phyloP scores from a whole-genome alignment of 1,284 basidiomycete species.

The Filobasidium uniguttulatum region DNA sequence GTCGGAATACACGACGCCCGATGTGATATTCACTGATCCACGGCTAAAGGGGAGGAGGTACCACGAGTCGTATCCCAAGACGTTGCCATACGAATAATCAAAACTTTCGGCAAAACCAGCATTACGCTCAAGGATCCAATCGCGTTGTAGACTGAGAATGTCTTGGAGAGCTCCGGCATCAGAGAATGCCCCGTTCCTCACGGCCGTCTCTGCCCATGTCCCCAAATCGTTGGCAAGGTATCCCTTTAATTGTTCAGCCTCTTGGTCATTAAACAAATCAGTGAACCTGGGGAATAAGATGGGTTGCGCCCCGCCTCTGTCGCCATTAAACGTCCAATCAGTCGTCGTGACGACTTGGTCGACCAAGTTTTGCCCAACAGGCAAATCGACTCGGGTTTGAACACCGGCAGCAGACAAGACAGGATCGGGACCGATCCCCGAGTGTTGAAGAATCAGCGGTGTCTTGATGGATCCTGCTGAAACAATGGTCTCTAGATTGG shows the following conservation, averaged over 20 bases:
- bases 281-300: constrained; percentile 25
- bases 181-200: constrained; percentile 22
- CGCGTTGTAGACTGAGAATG: constrained; percentile 28
- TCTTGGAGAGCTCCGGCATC: constrained; percentile 22
- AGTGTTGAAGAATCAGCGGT: constrained; percentile 37
- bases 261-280: constrained; percentile 20
- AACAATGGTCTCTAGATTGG: constrained; percentile 36
- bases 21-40: constrained; percentile 27
- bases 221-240: constrained; percentile 24
- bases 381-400: constrained; percentile 24
- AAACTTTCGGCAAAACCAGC: constrained; percentile 28
- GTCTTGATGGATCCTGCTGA: constrained; percentile 38
- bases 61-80: constrained; percentile 33
- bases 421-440: constrained; percentile 33
- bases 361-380: constrained; percentile 35
- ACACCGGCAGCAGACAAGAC: constrained; percentile 30
- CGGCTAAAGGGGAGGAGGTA: constrained; percentile 32
- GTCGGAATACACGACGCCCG: constrained; percentile 23
- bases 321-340: constrained; percentile 17
- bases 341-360: constrained; percentile 35
- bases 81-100: constrained; percentile 23
- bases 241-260: constrained; percentile 13
- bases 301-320: constrained; percentile 19
- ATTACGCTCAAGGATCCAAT: constrained; percentile 29
- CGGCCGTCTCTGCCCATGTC: constrained; percentile 28